phyloP scores from a whole-genome alignment of 805 yeast species.

The Debaryomyces prosopidis region DNA sequence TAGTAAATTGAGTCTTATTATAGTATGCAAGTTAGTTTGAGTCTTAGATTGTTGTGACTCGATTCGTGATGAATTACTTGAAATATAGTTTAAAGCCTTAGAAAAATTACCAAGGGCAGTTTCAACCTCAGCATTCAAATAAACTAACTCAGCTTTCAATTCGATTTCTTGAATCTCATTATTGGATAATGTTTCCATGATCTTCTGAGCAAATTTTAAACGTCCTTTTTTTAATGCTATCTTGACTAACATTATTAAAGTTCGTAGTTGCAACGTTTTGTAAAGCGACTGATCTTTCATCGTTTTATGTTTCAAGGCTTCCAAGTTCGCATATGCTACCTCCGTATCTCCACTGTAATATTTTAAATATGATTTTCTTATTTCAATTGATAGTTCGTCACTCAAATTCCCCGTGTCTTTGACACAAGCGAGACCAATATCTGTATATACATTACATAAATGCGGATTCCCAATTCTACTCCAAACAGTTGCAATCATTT shows the following conservation, averaged over 20 bases:
- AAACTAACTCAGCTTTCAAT: slow-evolving; percentile 25
- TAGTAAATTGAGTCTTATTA: slow-evolving; percentile 46
- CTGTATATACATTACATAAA: slow-evolving; percentile 48
- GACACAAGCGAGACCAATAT: slow-evolving; percentile 45
- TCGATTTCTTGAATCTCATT: slow-evolving; percentile 33
- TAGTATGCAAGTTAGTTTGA: slow-evolving; percentile 41
- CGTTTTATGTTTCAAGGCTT: slow-evolving; percentile 24
- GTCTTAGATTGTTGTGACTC: slow-evolving; percentile 17
- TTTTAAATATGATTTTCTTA: slow-evolving; percentile 39
- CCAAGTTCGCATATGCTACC: slow-evolving; percentile 35
- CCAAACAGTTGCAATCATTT: slow-evolving; percentile 50
- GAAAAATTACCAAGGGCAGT: slow-evolving; percentile 31
- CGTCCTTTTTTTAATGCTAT: slow-evolving; percentile 40
- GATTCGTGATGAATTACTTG: slow-evolving; percentile 17
- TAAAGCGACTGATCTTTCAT: slow-evolving; percentile 37
- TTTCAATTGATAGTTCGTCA: slow-evolving; percentile 39
- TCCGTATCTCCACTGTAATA: slow-evolving; percentile 43
- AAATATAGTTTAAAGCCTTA: slow-evolving; percentile 24
- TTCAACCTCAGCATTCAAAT: slow-evolving; percentile 30
- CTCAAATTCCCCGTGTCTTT: slow-evolving; percentile 25
- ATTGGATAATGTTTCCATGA: slow-evolving; percentile 30
- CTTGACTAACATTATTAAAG: slow-evolving; percentile 39
- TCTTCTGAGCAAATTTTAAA: slow-evolving; percentile 28
- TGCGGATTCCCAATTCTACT: slow-evolving; percentile 48
- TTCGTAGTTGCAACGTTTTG: slow-evolving; percentile 41